These are phyloP conservation scores for Orychophragmus violaceus DNA, from an alignment of 345 rosid genomes.

Conservation along the genomic window DNA sequence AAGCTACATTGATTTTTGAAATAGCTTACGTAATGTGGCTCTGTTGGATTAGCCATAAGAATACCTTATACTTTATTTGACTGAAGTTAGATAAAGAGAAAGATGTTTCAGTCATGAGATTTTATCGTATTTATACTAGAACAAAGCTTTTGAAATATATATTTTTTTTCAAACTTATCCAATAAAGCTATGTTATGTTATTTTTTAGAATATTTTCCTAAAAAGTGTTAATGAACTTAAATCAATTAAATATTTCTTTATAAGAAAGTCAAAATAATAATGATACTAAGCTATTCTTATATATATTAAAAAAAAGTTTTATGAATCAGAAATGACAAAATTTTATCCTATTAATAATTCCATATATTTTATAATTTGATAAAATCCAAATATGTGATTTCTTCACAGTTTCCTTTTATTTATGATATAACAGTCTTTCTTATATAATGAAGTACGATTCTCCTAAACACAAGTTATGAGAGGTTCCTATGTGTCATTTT, in stretches of 20 bases:
- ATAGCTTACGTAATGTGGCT: background rate
- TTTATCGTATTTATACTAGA: constrained; percentile 4
- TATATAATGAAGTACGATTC: too few relatives aligned
- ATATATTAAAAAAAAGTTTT: background rate
- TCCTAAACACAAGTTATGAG: too few relatives aligned
- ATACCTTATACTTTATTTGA: too few relatives aligned
- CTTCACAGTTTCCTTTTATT: background rate
- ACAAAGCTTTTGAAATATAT: background rate
- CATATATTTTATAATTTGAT: background rate
- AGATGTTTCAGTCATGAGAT: background rate
- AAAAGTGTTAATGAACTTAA: background rate
- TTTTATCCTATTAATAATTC: too few relatives aligned
- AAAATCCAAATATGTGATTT: background rate
- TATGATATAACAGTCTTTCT: too few relatives aligned
- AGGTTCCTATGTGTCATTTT: too few relatives aligned
- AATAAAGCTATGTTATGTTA: background rate
- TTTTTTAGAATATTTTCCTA: background rate
- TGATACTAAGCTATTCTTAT: background rate
- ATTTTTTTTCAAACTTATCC: constrained; percentile 1
- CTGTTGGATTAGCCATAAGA: background rate
- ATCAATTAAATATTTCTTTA: background rate
- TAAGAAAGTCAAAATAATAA: background rate
- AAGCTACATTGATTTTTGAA: constrained; percentile 17
- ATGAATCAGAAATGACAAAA: too few relatives aligned
- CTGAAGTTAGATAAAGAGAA: too few relatives aligned